Evolutionary conservation across 75 land plant genomes (phyloP).

Genomic region (Cryptomeria japonica): DNA sequence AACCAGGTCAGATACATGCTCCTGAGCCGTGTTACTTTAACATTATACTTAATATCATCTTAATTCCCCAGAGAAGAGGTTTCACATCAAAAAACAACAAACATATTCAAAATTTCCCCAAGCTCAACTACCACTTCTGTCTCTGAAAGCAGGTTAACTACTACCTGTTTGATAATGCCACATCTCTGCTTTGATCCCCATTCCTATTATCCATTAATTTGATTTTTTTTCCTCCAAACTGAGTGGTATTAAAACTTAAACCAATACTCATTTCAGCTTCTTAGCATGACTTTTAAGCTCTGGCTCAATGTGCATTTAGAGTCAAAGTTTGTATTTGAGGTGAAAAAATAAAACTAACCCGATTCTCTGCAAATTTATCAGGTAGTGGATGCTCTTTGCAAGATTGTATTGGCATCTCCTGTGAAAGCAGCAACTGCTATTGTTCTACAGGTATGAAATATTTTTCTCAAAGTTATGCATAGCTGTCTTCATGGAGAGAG

Average conservation of each 20-base stretch:
- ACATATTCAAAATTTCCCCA: background rate
- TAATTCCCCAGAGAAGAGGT: background rate
- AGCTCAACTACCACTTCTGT: background rate
- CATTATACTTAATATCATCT: background rate
- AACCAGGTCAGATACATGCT: background rate
- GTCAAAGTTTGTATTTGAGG: background rate
- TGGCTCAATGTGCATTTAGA: background rate
- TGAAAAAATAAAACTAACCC: background rate
- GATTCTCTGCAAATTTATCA: constrained; percentile 16
- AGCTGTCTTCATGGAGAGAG: background rate
- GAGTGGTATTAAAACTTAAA: background rate
- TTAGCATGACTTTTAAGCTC: background rate
- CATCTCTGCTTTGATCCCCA: background rate
- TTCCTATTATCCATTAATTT: background rate
- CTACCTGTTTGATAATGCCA: background rate
- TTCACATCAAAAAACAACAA: background rate
- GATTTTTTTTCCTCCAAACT: background rate
- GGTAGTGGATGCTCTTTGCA: constrained; percentile 92
- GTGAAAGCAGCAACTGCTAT: constrained; percentile 77
- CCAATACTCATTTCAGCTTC: background rate
- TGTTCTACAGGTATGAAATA: constrained; percentile 67
- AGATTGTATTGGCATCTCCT: constrained; percentile 78
- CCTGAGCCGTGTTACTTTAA: background rate
- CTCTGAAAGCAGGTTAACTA: background rate
- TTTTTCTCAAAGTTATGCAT: background rate